Evolutionary conservation across 2,329 filamentous ascomycete genomes (phyloP), one percentile per base, ranked within the genome.

Genomic region (Teratosphaeria viscida): DNA sequence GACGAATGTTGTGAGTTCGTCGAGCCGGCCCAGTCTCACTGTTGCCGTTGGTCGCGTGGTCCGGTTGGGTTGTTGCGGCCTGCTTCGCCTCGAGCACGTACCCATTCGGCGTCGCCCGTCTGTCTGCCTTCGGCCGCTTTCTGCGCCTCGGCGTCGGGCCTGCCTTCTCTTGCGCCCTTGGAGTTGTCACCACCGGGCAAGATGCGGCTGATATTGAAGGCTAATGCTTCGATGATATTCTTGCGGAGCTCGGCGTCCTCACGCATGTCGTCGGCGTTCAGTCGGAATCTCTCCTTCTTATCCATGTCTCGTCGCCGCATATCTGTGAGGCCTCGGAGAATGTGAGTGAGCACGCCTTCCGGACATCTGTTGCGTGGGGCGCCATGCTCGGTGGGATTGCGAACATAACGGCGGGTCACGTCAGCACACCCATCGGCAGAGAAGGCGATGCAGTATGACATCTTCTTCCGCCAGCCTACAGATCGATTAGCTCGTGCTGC

Each of bases 401-500:
- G 88, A 52, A 85, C 82, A 67, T 87, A 87, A 65, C 84, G 81
- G 53, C 84, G 78, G n/a, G 84, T 87, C 63, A 87, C 84, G 69
- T 87, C 84, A 67, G 81, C 83, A 61, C 82, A 83, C 59, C 84
- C 94, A 62, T 99, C 94, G 60, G 90, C 91, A 12, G 91, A 95
- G 72, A 99, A 99, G 57, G 92, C 94, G 62, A 99, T 86, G 77
- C 92, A 96, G 76, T 99, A 99, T 0, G 90, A 92, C 79, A 97
- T 89, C 78, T 94, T 95, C 79, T 94, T 94, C 66, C 88, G 86
- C 94, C 94, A 99, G 61, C 92, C 83, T 85, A 64, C 49, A 43
- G 61, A 43, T 55, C 27, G 34, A 29, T 26, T 29, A 34, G 57
- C 27, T 8, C 4, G 43, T 56, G 55, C 26, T 60, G 14, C 16